These are phyloP conservation scores for Aquilaria agallochum DNA, from an alignment of 441 rosid species.

Conservation along the genomic window DNA sequence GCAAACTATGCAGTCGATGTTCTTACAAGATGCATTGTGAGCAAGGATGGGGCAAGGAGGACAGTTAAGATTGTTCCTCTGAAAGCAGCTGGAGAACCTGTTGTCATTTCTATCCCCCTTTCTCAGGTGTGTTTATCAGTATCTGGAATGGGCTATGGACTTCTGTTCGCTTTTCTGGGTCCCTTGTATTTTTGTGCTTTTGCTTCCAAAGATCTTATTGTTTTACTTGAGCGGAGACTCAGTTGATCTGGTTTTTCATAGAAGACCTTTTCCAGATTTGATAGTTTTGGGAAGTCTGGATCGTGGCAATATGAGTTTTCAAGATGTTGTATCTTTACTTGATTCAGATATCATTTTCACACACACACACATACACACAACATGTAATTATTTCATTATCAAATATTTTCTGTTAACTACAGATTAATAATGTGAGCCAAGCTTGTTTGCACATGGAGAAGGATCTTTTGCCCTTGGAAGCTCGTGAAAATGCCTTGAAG, in stretches of 20 bases:
- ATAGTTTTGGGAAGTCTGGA: no score
- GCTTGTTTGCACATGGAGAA: constrained; percentile 75
- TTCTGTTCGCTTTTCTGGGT: constrained; percentile 3
- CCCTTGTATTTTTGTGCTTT: constrained; percentile 1
- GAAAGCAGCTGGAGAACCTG: constrained; percentile 79
- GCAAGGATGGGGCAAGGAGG: constrained; percentile 66
- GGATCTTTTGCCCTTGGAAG: constrained; percentile 84
- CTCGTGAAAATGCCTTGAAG: constrained; percentile 91
- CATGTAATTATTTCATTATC: background rate
- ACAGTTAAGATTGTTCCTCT: constrained; percentile 55
- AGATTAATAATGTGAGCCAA: constrained; percentile 80
- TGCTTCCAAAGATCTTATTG: background rate
- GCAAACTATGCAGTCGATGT: constrained; percentile 71
- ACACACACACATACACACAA: no score
- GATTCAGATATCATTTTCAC: no score
- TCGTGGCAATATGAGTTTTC: no score
- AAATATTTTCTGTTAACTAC: constrained; percentile 26
- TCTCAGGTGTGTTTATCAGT: constrained; percentile 45
- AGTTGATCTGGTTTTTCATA: background rate
- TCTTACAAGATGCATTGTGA: constrained; percentile 82
- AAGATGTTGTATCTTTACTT: no score
- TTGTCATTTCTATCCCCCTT: constrained; percentile 72
- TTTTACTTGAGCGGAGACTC: no score
- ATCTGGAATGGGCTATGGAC: background rate
- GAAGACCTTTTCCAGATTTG: constrained; percentile 5